phyloP scores from a whole-genome alignment of 2,329 filamentous ascomycete genomes.

The Aspergillus sp. region DNA sequence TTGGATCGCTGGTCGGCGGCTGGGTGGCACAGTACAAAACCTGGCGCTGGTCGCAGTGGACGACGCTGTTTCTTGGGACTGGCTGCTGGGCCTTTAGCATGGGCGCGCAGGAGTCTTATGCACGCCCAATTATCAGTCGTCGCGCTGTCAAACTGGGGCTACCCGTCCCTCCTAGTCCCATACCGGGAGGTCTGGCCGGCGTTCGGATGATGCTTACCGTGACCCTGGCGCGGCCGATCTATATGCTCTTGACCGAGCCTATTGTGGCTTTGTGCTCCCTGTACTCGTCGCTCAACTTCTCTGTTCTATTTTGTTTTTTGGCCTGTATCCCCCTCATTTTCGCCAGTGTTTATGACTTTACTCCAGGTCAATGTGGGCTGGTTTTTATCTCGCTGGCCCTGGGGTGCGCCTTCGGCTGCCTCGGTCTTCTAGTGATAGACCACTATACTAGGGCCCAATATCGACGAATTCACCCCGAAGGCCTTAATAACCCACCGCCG shows the following conservation, averaged over 20 bases:
- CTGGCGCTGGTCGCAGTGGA: slow-evolving; percentile 73
- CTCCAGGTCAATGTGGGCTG: slow-evolving; percentile 50
- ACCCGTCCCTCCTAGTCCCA: neutral
- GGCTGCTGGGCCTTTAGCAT: slow-evolving; percentile 62
- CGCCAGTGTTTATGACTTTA: slow-evolving; percentile 62
- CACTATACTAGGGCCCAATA: neutral
- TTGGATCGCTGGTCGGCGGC: slow-evolving; percentile 59
- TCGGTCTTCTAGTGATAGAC: neutral
- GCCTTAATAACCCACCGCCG: slow-evolving; percentile 39
- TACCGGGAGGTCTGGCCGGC: neutral
- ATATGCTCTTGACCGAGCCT: slow-evolving; percentile 55
- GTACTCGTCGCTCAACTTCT: slow-evolving; percentile 62
- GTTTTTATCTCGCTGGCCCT: slow-evolving; percentile 67
- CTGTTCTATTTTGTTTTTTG: slow-evolving; percentile 77
- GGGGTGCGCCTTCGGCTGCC: slow-evolving; percentile 59
- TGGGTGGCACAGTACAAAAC: slow-evolving; percentile 61
- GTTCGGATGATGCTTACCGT: slow-evolving; percentile 30
- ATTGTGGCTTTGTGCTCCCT: slow-evolving; percentile 7
- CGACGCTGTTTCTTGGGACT: slow-evolving; percentile 64
- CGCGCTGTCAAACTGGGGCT: slow-evolving; percentile 29
- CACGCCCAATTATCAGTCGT: slow-evolving; percentile 66
- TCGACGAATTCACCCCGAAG: neutral
- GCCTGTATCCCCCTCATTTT: slow-evolving; percentile 72
- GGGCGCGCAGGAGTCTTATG: slow-evolving; percentile 62
- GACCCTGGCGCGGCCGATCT: slow-evolving; percentile 52